Base-by-base conservation (phyloP, 75 land plant species). In the Pseudotsuga menziesii region DNA sequence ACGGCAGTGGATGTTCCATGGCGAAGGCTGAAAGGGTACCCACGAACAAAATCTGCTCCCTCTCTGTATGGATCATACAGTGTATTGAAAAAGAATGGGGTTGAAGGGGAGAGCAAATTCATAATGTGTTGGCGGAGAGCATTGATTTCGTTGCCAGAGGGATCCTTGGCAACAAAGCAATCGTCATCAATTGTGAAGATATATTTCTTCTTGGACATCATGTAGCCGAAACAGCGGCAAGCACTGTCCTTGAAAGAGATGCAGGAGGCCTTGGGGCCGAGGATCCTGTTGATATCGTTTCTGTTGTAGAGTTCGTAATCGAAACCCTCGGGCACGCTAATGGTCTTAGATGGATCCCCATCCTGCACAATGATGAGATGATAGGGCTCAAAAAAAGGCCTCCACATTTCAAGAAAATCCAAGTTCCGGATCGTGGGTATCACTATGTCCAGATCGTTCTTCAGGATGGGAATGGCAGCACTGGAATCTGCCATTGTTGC, bases 91-190 rank as follows among this genome's bases (percentile, higher is more conserved):
- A 92, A 92, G 27, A 80, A 86, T 2, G 94, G 94, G 8, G 92
- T 92, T 7, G 92, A 90, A 17, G 93, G 90, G 56, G 64, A 74
- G n/a, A 90, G 83, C 25, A 92, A 80, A 74, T 92, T 92, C 78
- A 86, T 88, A 57, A 92, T 92, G 88, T 92, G 94, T 84, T 92
- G 94, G 87, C 86, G 91, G 54, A 92, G 86, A 0, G 94, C 94
- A 78, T 92, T 92, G 76, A 90, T 88, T 56, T 88, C 82, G 75
- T 88, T 84, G 13, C 93, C 93, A 25, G 89, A 77, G 20, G 94
- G 94, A 59, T 92, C 90, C 76, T 88, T 90, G n/a, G 93, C 94
- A 74, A 89, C 91, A 75, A 88, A 89, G 89, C 89, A 89, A 66
- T 89, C 91, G 56, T 89, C 91, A 79, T 89, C 91, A 72, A 89